Conservation (phyloP, 768 basidiomycete genomes). For the Xerocomus spinulosus region DNA sequence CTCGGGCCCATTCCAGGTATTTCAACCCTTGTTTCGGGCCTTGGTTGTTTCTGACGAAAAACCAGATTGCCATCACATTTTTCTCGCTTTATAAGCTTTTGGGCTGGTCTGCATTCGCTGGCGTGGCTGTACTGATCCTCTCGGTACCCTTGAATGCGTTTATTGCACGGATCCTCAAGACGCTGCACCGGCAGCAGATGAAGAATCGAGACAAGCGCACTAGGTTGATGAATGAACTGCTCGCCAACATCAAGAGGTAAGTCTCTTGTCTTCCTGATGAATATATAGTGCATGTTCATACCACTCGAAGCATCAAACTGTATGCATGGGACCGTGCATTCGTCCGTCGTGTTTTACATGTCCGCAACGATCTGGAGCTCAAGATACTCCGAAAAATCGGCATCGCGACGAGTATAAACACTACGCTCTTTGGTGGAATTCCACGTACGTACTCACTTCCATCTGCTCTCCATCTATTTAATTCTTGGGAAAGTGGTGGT, state of each 20-base stretch:
- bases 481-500: slow-evolving; percentile 53
- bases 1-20: slow-evolving; percentile 81
- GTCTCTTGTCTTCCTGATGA: background rate
- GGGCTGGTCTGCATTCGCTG: slow-evolving; percentile 88
- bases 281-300: background rate
- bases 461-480: background rate
- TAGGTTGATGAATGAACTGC: slow-evolving; percentile 87
- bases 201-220: slow-evolving; percentile 85
- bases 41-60: background rate
- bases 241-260: slow-evolving; percentile 85
- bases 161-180: slow-evolving; percentile 66
- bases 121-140: slow-evolving; percentile 83
- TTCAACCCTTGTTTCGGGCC: slow-evolving; percentile 1
- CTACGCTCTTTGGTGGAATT: slow-evolving; percentile 63
- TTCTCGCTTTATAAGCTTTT: slow-evolving; percentile 84
- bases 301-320: slow-evolving; percentile 62
- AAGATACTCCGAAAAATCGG: slow-evolving; percentile 82
- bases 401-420: slow-evolving; percentile 60
- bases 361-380: slow-evolving; percentile 80
- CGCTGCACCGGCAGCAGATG: slow-evolving; percentile 87
- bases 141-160: slow-evolving; percentile 71
- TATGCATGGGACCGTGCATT: slow-evolving; percentile 97
- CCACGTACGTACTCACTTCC: slow-evolving; percentile 37
- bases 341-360: slow-evolving; percentile 67
- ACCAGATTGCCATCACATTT: slow-evolving; percentile 80